These are phyloP conservation scores for Otatea glauca DNA, from an alignment of 176 grass and related monocot species.

Conservation along the genomic window DNA sequence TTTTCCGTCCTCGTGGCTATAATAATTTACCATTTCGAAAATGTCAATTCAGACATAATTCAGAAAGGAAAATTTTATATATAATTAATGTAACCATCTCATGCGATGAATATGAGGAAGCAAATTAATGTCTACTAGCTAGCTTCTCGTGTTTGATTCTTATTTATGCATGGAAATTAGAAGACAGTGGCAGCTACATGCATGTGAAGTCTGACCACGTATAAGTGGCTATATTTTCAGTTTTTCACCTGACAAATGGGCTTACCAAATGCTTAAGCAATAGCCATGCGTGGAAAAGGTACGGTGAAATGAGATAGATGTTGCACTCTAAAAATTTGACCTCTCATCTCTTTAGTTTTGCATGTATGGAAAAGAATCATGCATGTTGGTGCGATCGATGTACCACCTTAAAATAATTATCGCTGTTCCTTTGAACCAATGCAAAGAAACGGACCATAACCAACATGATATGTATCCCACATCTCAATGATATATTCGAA, in stretches of 20 bases:
- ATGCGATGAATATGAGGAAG: background rate
- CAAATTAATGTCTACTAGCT: background rate
- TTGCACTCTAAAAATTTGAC: background rate
- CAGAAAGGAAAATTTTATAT: background rate
- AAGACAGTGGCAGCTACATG: background rate
- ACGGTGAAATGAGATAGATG: conserved; percentile 35
- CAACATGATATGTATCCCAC: conserved; percentile 27
- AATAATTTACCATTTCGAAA: background rate
- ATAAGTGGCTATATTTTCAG: too few species aligned
- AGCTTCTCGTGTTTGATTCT: background rate
- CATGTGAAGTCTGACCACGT: background rate
- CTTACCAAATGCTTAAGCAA: too few species aligned
- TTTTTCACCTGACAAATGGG: background rate
- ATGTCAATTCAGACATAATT: background rate
- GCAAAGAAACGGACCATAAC: conserved; percentile 34
- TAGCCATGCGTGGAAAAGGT: background rate
- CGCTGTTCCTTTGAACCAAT: conserved; percentile 3
- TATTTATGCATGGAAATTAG: background rate
- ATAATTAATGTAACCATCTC: background rate
- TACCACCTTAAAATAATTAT: background rate
- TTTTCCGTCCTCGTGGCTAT: too few species aligned
- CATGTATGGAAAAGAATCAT: background rate
- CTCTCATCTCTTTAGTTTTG: background rate
- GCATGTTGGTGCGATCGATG: background rate
- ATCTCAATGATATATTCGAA: background rate